Base-by-base conservation (phyloP, 306 rosid genomes). In the Acacia confusa region DNA sequence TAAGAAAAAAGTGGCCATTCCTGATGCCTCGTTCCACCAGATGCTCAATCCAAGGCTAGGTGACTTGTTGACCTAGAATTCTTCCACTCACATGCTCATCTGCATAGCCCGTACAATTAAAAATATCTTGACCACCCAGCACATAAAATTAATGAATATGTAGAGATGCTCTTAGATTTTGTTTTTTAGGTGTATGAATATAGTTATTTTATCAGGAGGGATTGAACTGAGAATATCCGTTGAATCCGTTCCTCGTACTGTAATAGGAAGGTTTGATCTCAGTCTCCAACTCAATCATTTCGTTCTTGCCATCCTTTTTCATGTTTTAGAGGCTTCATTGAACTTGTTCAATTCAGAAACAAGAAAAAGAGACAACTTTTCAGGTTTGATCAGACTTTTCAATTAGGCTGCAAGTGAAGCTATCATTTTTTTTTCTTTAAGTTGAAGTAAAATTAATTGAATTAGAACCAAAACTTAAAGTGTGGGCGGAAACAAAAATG, bases 41-140 rank as follows among this genome's bases (percentile, higher is more conserved):
- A 52, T 52, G 58, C 58, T 9, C 36, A 12, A 25, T 13, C 7
- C 45, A 5, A 34, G 11, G 27, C 69, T 20, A 17, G 24, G 67
- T 76, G 72, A 82, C 90, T 76, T 84, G 85, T 79, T 68, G 76
- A 61, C 77, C 79, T 72, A 10, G 64, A 84, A 82, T 85, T 79
- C 88, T 61, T 57, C 48, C 27, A 24, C 80, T 52, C 45, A 20
- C 83, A 84, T 72, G 75, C 48, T 19, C 72, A 13, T 34, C 72
- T 9, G 8, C 15, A 34, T 66, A 19, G n/a, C 14, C 44, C 45
- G 8, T 36, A 30, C 9, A 68, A 38, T 20, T 9, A 14, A 57
- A 25, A 60, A 24, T 24, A 60, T 22, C 6, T 60, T 53, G 12
- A 20, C 60, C 60, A 60, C 25, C 64, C 4, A 61, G 17, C 67